Conservation (phyloP, 2,329 filamentous ascomycete species). For the Tolypocladium amazonense region DNA sequence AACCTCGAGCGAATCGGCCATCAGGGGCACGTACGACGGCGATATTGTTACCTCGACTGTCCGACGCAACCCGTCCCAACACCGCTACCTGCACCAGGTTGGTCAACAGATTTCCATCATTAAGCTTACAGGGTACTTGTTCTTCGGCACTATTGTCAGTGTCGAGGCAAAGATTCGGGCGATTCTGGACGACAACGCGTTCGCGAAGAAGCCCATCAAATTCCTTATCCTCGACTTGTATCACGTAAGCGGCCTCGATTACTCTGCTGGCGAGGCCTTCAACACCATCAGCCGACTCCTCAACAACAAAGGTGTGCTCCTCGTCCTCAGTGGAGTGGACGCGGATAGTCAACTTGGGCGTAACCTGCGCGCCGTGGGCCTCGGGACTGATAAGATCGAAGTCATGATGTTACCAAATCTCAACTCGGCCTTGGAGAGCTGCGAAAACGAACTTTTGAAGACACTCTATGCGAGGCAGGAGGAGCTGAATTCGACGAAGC, state of each 20-base stretch:
- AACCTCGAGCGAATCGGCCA: conserved; percentile 78
- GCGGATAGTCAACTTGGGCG: conserved; percentile 65
- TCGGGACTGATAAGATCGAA: conserved; percentile 61
- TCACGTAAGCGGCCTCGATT: conserved; percentile 87
- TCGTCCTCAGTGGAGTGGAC: conserved; percentile 76
- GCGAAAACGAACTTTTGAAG: conserved; percentile 87
- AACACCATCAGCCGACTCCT: conserved; percentile 83
- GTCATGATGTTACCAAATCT: conserved; percentile 79
- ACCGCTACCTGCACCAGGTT: conserved; percentile 74
- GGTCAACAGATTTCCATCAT: conserved; percentile 83
- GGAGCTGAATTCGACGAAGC: conserved; percentile 36
- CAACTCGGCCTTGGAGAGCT: conserved; percentile 86
- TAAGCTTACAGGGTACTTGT: conserved; percentile 90
- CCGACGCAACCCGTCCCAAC: conserved; percentile 78
- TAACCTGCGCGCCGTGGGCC: conserved; percentile 72
- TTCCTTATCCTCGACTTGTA: conserved; percentile 84
- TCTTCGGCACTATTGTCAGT: conserved; percentile 94
- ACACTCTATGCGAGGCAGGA: conserved; percentile 65
- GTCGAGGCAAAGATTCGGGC: conserved; percentile 82
- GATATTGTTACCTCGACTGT: conserved; percentile 87
- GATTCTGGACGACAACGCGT: conserved; percentile 74
- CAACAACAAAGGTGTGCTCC: conserved; percentile 62
- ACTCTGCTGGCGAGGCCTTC: conserved; percentile 92
- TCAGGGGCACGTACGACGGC: conserved; percentile 83
- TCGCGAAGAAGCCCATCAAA: conserved; percentile 67